These are phyloP conservation scores for Coemansia sp. DNA, from an alignment of 192 early-diverging fungal genomes.

Conservation along the genomic window DNA sequence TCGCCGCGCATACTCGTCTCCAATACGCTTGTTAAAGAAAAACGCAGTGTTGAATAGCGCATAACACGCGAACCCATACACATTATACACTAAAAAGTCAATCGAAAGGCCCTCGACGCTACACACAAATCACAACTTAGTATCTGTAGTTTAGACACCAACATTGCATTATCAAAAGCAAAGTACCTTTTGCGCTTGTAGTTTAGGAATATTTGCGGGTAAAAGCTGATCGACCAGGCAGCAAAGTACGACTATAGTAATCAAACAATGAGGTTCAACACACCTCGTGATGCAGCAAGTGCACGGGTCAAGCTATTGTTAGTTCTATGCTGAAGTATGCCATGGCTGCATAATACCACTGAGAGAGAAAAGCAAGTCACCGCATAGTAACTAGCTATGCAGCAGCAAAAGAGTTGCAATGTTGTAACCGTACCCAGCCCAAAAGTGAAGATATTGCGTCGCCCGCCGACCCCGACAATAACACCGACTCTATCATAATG, in stretches of 20 bases:
- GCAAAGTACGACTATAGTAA: slow-evolving; percentile 68
- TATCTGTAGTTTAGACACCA: neutral
- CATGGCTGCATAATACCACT: neutral
- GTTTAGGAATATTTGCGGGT: slow-evolving; percentile 83
- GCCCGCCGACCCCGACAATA: slow-evolving; percentile 11
- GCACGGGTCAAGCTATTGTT: neutral
- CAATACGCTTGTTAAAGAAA: slow-evolving; percentile 62
- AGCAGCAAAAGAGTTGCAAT: no score
- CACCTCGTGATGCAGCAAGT: neutral
- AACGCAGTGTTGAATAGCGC: slow-evolving; percentile 77
- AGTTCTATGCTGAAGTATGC: neutral
- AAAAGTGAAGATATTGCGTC: slow-evolving; percentile 26
- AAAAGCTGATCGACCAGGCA: slow-evolving; percentile 88
- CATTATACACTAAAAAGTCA: slow-evolving; percentile 86
- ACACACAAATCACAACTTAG: neutral
- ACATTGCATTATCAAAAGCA: neutral
- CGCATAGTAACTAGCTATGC: neutral
- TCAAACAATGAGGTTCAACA: slow-evolving; percentile 3
- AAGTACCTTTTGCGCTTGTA: slow-evolving; percentile 59
- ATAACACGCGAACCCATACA: slow-evolving; percentile 84
- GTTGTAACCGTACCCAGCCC: slow-evolving; percentile 26
- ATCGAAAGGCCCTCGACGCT: slow-evolving; percentile 82
- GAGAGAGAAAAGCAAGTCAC: neutral
- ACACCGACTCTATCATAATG: neutral
- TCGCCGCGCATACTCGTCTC: slow-evolving; percentile 69